These are phyloP conservation scores for Geotrichum phurueaensis DNA, from an alignment of 1,139 yeast genomes.

Conservation along the genomic window DNA sequence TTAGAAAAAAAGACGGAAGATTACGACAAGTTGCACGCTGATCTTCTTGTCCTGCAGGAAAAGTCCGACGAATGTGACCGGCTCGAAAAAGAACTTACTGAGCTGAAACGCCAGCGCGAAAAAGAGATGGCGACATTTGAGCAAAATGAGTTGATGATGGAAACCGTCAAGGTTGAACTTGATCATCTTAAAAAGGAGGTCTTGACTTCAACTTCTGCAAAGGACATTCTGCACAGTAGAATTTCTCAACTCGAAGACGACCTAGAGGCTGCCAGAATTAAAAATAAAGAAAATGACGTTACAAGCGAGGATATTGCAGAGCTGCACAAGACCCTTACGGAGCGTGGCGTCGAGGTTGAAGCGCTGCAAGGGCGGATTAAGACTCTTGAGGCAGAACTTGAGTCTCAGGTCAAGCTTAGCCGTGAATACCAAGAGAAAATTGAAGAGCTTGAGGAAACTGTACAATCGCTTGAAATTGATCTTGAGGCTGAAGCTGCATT, in stretches of 20 bases:
- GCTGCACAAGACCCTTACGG: background rate
- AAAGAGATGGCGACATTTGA: background rate
- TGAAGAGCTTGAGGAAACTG: slow-evolving; percentile 4
- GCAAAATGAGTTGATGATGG: background rate
- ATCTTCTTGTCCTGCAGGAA: background rate
- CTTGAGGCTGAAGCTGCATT: slow-evolving; percentile 5
- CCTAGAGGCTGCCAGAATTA: background rate
- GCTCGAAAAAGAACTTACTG: background rate
- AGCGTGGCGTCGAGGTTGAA: background rate
- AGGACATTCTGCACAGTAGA: background rate
- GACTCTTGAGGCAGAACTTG: background rate
- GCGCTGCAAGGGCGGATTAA: background rate
- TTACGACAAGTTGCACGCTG: background rate
- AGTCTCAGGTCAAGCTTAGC: background rate
- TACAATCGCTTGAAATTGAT: slow-evolving; percentile 6
- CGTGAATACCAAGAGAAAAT: background rate
- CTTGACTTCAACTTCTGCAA: background rate
- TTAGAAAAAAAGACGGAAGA: background rate
- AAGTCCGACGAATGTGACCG: background rate
- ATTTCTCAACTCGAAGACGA: background rate
- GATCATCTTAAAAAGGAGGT: background rate
- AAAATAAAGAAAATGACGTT: background rate
- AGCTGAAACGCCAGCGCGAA: background rate
- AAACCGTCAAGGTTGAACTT: background rate
- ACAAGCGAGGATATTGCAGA: background rate